phyloP scores from a whole-genome alignment of 345 rosid genomes.

The Heritiera littoralis region DNA sequence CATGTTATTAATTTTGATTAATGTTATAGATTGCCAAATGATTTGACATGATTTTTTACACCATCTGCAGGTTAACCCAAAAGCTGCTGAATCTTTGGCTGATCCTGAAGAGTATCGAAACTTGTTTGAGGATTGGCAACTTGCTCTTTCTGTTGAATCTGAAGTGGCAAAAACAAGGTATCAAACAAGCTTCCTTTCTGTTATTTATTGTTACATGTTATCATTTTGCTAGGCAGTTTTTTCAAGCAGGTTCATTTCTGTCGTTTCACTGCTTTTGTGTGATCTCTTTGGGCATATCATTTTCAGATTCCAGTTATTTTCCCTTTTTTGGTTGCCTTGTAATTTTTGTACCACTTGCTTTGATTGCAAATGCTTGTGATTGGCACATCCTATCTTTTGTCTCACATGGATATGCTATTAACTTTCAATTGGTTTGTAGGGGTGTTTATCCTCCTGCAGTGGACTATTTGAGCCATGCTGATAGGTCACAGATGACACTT shows the following conservation, averaged over 20 bases:
- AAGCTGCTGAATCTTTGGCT: slow-evolving; percentile 98
- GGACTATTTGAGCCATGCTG: slow-evolving; percentile 64
- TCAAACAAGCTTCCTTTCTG: not conserved
- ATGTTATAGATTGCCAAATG: not conserved
- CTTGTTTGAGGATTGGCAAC: slow-evolving; percentile 98
- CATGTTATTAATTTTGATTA: not conserved
- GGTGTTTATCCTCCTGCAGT: slow-evolving; percentile 64
- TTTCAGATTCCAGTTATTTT: slow-evolving; percentile 11
- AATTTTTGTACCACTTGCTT: not conserved
- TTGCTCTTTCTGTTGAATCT: slow-evolving; percentile 83
- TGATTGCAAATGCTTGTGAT: not conserved
- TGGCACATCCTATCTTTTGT: not conserved
- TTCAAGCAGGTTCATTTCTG: not conserved
- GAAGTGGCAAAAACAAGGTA: slow-evolving; percentile 79
- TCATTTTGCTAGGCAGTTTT: slow-evolving; percentile 17
- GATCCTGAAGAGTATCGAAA: slow-evolving; percentile 98
- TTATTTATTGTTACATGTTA: not conserved
- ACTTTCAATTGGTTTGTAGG: slow-evolving; percentile 47
- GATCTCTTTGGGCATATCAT: not conserved
- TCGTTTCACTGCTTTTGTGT: not conserved
- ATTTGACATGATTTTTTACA: slow-evolving; percentile 11
- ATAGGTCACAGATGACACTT: slow-evolving; percentile 65
- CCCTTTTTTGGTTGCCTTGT: not conserved
- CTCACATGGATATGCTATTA: slow-evolving; percentile 6
- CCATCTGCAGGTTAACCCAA: slow-evolving; percentile 74